Evolutionary conservation across 2,329 filamentous ascomycete species (phyloP).

Genomic region (Pseudogymnoascus sp.): DNA sequence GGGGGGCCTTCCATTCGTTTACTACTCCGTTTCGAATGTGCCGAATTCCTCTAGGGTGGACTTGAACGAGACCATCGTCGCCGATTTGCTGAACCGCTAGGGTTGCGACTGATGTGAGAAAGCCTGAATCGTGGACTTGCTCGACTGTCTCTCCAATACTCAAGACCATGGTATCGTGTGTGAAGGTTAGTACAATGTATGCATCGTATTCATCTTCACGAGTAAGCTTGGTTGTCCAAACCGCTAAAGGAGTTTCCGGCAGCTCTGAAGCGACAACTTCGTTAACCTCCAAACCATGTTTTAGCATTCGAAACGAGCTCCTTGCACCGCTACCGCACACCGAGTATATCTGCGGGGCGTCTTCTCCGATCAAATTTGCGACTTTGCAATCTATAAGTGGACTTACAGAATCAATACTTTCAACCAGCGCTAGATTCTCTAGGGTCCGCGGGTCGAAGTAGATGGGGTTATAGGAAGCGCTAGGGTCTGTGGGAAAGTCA

Average conservation of each 20-base stretch:
- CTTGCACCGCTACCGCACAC: constrained; percentile 82
- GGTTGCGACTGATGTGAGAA: constrained; percentile 80
- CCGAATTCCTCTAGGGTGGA: constrained; percentile 92
- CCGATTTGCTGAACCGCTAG: constrained; percentile 90
- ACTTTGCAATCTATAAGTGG: constrained; percentile 88
- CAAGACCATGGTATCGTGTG: constrained; percentile 80
- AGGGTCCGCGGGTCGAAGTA: constrained; percentile 77
- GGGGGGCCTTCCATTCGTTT: constrained; percentile 88
- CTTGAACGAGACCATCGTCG: constrained; percentile 85
- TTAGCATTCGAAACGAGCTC: constrained; percentile 84
- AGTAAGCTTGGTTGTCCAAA: constrained; percentile 90
- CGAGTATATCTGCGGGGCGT: constrained; percentile 92
- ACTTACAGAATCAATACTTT: constrained; percentile 82
- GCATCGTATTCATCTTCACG: constrained; percentile 79
- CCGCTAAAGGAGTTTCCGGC: constrained; percentile 77
- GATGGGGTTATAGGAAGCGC: constrained; percentile 63
- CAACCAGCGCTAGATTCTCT: constrained; percentile 77
- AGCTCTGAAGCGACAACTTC: constrained; percentile 93
- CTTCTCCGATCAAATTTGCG: constrained; percentile 81
- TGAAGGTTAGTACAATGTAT: constrained; percentile 91
- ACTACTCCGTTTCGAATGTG: constrained; percentile 75
- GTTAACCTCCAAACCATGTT: constrained; percentile 86
- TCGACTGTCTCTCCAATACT: constrained; percentile 96
- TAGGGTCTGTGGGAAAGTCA: constrained; percentile 69
- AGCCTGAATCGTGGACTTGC: constrained; percentile 88